Evolutionary conservation across 2,329 filamentous ascomycete species (phyloP), one percentile per base, ranked within the genome.

Genomic region (Colletotrichum sp.): DNA sequence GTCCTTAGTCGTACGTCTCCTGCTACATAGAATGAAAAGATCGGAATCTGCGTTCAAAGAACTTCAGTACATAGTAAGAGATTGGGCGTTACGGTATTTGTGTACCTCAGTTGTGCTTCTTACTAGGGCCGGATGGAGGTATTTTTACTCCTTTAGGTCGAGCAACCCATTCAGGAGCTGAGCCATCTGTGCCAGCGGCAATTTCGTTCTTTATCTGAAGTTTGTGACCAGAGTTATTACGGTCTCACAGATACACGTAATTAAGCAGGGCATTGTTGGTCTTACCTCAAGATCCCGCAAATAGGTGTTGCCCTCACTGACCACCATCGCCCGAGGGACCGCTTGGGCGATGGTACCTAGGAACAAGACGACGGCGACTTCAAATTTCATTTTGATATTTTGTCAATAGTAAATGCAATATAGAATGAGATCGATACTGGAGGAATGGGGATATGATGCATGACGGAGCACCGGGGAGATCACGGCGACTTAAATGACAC

Each of bases 21-120:
- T 4, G 44, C 6, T 21, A 49, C n/a, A 0, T 21, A 6, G n/a
- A 21, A n/a, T 49, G 1, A 4, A n/a, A 12, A 12, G 9, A 12
- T 3, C 5, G 9, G 18, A 49, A n/a, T 5, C 39, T 49, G 39
- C 18, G 0, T 21, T 6, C 10, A n/a, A 49, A 21, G 9, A 21
- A 4, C 3, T 12, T 49, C n/a, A 21, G n/a, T 52, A 21, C 0
- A 21, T 13, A 10, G 2, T 3, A 2, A 21, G 10, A 3, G 2
- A n/a, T 6, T 1, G 5, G 6, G 0, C 15, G 18, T 24, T 7
- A 0, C 3, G 9, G 1, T n/a, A 9, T 21, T 1, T 5, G 2
- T 2, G 1, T 44, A 60, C 24, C 32, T 68, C 5, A 68, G 2
- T 68, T 60, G 15, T 1, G 1, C 15, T 60, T 60, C 32, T 1